Conservation (phyloP, 192 early-diverging fungal species). For the Coemansia furcata region DNA sequence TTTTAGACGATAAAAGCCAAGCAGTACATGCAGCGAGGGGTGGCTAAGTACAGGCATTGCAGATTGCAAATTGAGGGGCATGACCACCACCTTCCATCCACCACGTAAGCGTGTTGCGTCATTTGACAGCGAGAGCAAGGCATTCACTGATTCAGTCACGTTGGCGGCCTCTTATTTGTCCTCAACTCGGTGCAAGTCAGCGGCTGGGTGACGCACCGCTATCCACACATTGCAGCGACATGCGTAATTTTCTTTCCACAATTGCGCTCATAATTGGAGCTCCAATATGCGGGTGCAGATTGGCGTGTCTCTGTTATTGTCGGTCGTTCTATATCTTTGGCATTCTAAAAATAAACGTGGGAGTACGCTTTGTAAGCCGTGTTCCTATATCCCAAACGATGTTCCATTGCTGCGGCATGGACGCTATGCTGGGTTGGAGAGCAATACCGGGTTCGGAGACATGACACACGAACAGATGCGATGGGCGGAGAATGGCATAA, state of each 20-base stretch:
- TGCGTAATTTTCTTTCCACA: not conserved
- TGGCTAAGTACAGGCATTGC: not conserved
- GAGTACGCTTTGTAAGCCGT: slow-evolving; percentile 2
- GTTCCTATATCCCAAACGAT: not conserved
- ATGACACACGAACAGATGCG: not conserved
- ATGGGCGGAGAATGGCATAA: not conserved
- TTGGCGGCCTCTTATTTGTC: not conserved
- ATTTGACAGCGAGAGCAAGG: not conserved
- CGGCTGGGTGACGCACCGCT: not conserved
- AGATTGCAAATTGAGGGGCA: too few species aligned
- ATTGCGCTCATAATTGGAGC: not conserved
- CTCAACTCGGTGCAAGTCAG: slow-evolving; percentile 6
- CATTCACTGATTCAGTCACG: not conserved
- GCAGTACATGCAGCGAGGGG: not conserved
- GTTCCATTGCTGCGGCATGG: not conserved
- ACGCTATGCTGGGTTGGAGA: not conserved
- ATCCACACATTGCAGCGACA: slow-evolving; percentile 2
- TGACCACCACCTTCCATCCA: not conserved
- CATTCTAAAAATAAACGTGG: not conserved
- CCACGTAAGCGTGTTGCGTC: slow-evolving; percentile 6
- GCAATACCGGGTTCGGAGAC: not conserved
- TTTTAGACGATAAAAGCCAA: not conserved
- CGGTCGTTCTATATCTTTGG: not conserved
- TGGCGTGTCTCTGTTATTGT: not conserved
- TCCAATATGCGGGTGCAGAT: not conserved